phyloP scores from a whole-genome alignment of 805 yeast genomes.

The Sugiyamaella mastotermitis region DNA sequence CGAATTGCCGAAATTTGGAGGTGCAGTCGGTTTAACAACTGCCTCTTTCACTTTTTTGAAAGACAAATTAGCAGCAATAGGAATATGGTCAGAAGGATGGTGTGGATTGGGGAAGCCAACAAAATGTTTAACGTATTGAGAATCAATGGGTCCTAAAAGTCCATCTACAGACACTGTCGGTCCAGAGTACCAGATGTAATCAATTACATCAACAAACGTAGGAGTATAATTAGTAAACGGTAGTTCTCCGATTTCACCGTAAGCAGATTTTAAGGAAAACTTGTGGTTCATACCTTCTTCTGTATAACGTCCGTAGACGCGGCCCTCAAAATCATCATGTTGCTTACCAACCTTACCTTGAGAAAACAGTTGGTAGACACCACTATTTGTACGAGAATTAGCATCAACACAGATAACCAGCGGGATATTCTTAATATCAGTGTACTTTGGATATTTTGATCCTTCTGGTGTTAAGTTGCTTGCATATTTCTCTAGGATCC shows the following conservation, averaged over 20 bases:
- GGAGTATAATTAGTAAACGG: slow-evolving; percentile 96
- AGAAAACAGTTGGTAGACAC: slow-evolving; percentile 85
- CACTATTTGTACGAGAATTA: slow-evolving; percentile 80
- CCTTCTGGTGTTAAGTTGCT: slow-evolving; percentile 28
- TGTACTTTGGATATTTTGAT: slow-evolving; percentile 31
- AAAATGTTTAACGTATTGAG: slow-evolving; percentile 63
- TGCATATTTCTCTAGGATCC: slow-evolving; percentile 45
- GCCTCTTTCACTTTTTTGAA: slow-evolving; percentile 36
- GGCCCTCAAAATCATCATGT: slow-evolving; percentile 76
- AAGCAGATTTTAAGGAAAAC: slow-evolving; percentile 78
- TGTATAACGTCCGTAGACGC: slow-evolving; percentile 86
- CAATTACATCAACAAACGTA: slow-evolving; percentile 85
- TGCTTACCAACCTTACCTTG: slow-evolving; percentile 65
- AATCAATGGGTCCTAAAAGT: slow-evolving; percentile 76
- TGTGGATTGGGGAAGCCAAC: slow-evolving; percentile 94
- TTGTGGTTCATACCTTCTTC: slow-evolving; percentile 81
- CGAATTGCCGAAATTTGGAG: slow-evolving; percentile 19
- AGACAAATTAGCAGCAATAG: slow-evolving; percentile 74
- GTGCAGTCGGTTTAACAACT: slow-evolving; percentile 12
- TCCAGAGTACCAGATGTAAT: slow-evolving; percentile 92
- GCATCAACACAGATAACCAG: slow-evolving; percentile 90
- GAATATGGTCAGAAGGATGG: slow-evolving; percentile 91
- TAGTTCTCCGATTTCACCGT: slow-evolving; percentile 76
- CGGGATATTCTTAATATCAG: slow-evolving; percentile 54
- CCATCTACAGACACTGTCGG: slow-evolving; percentile 77